Conservation (phyloP, 345 rosid genomes). For the Corchorus capsularis region DNA sequence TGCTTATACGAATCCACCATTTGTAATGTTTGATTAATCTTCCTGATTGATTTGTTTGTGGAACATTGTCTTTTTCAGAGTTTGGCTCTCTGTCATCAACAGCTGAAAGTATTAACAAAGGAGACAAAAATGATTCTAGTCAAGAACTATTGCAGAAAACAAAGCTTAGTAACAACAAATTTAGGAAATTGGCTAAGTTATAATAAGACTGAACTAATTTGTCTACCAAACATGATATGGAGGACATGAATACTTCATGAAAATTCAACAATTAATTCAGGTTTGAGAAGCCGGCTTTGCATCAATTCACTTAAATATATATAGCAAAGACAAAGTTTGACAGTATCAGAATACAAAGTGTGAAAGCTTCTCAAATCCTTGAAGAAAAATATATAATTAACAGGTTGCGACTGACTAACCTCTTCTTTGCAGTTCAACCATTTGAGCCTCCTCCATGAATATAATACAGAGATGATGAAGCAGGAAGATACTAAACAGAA, state of each 20-base stretch:
- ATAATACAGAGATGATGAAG: background rate
- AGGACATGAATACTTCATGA: no score
- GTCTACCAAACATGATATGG: no score
- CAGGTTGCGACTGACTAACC: background rate
- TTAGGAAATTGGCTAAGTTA: background rate
- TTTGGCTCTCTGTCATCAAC: slow-evolving; percentile 19
- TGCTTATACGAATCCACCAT: slow-evolving; percentile 49
- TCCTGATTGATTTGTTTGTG: slow-evolving; percentile 9
- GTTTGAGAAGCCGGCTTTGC: no score
- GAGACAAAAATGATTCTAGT: background rate
- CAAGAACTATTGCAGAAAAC: background rate
- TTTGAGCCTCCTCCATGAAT: slow-evolving; percentile 12
- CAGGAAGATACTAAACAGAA: background rate
- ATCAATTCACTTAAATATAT: no score
- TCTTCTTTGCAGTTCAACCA: slow-evolving; percentile 1
- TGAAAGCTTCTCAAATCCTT: background rate
- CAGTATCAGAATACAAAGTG: background rate
- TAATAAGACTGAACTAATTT: no score
- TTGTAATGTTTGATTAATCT: slow-evolving; percentile 30
- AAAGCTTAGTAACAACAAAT: background rate
- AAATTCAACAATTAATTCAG: no score
- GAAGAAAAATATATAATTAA: background rate
- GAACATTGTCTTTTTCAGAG: background rate
- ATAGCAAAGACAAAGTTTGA: background rate
- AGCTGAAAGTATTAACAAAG: slow-evolving; percentile 14